Base-by-base conservation (phyloP, 2,329 filamentous ascomycete species). In the Cryphonectria naterciae region DNA sequence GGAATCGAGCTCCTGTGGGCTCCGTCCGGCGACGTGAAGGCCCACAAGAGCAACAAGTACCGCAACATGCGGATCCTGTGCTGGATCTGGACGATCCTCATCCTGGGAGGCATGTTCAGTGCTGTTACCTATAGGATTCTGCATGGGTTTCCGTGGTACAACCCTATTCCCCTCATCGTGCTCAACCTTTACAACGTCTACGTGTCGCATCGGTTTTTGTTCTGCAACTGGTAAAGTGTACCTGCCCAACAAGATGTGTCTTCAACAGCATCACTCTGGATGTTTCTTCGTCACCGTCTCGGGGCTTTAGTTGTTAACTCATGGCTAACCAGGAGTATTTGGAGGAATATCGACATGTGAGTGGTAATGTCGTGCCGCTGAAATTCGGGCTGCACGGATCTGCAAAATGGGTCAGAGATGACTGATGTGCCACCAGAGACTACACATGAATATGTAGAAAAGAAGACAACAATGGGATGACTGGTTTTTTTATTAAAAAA, bases 41-140 rank as follows among this genome's bases (percentile, higher is more conserved):
- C 79, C 2, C 81, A 82, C 74, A 82, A 79, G 75, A 80, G 78
- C 74, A 79, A 82, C 77, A 82, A 82, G 75, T 83, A 82, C 73
- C 77, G 80, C 70, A 82, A 83, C 72, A 83, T 83, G 81, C 77
- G 81, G 13, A 75, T 82, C 15, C 75, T 83, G 6, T 80, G 79
- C 69, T 80, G 79, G 75, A 60, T 78, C 39, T 83, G 81, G 81
- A 80, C 76, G 13, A 72, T 80, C 4, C 61, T 74, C 8, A 76
- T 78, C n/a, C 73, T 79, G 11, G 79, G 78, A 2, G 77, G 77
- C 19, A 77, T 82, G 72, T 73, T 80, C 58, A 75, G 77, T 28
- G 81, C 79, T 4, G 78, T 80, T 7, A 77, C 76, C 0, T 83
- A 80, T 70, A 74, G 80, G 32, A 56, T 82, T 7, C 63, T 79